These are phyloP conservation scores for Tetrahymena borealis DNA, from an alignment of 73 alveolate species.

Conservation along the genomic window DNA sequence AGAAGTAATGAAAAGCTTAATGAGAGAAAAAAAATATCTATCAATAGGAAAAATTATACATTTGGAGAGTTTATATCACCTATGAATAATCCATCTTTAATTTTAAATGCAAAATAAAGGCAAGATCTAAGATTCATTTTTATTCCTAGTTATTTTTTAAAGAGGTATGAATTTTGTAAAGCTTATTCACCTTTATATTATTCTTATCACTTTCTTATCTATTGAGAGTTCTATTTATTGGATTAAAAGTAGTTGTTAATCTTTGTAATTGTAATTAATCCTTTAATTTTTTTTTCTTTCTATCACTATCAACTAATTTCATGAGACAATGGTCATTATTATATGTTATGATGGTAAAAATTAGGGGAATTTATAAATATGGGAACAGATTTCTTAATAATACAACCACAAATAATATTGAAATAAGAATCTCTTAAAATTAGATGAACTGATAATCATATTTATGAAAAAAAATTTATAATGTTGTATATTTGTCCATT, in stretches of 20 bases:
- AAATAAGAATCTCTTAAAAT: too few relatives aligned
- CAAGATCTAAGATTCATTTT: neutral
- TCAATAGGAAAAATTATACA: too few relatives aligned
- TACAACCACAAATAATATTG: neutral
- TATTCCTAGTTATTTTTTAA: neutral
- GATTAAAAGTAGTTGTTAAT: neutral
- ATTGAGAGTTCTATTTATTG: neutral
- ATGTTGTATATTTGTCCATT: too few relatives aligned
- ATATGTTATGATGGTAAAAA: too few relatives aligned
- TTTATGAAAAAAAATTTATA: too few relatives aligned
- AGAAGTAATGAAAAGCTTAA: neutral
- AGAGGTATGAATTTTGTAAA: neutral
- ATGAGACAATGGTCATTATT: neutral
- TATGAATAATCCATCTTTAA: neutral
- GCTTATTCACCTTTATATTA: neutral
- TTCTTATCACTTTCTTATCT: neutral
- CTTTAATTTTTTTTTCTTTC: neutral
- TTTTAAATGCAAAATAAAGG: neutral
- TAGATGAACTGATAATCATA: too few relatives aligned
- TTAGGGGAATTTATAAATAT: too few relatives aligned
- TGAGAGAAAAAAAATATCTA: neutral
- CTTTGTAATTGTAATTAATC: neutral
- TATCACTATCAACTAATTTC: neutral
- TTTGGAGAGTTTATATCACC: neutral
- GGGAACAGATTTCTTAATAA: neutral